Conservation (phyloP, 1,284 basidiomycete genomes). For the Microstroma glucosiphilum region DNA sequence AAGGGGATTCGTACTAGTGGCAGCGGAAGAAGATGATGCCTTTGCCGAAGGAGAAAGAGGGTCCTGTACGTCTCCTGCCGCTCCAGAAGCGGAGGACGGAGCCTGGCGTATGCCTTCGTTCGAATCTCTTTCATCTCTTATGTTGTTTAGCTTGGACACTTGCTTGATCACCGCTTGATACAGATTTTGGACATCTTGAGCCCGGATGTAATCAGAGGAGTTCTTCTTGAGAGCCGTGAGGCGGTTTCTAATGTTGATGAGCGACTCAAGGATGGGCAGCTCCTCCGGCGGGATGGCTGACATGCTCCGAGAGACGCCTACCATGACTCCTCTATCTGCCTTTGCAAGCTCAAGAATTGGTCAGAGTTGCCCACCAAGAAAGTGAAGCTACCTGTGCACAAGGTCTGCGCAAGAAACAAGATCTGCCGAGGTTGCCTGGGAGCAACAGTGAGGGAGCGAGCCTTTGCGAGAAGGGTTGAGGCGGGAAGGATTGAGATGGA, state of each 20-base stretch:
- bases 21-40: constrained; percentile 12
- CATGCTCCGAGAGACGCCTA: constrained; percentile 22
- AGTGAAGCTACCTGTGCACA: no score
- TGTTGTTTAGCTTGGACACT: constrained; percentile 88
- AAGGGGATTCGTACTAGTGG: constrained; percentile 11
- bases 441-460: no score
- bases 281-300: constrained; percentile 56
- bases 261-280: constrained; percentile 85
- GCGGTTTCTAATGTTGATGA: constrained; percentile 89
- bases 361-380: no score
- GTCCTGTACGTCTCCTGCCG: no score
- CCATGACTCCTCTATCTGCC: not conserved
- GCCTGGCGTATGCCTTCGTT: constrained; percentile 7
- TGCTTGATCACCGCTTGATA: constrained; percentile 93
- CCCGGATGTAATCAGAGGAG: constrained; percentile 77
- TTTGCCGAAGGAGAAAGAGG: not conserved
- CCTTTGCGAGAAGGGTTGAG: no score
- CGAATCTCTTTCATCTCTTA: constrained; percentile 61
- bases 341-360: no score
- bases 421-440: no score
- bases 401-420: no score
- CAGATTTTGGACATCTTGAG: constrained; percentile 84
- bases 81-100: no score
- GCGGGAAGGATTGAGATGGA: no score
- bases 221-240: constrained; percentile 78